phyloP scores from a whole-genome alignment of 306 rosid genomes.

The Cucumis melo region DNA sequence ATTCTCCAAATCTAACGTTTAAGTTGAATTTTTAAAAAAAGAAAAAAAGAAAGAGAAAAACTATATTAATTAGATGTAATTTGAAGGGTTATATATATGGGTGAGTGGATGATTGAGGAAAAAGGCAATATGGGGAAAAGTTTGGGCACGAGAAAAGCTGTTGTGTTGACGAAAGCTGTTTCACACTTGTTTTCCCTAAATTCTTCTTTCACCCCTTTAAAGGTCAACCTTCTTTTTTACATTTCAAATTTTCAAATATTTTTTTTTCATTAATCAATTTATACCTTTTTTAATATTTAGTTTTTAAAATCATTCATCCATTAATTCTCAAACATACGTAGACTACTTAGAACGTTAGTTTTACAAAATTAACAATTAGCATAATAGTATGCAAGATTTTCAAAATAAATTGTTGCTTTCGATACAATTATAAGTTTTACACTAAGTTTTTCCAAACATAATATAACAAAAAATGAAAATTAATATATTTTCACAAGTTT shows the following conservation, averaged over 20 bases:
- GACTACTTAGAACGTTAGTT: too few species aligned
- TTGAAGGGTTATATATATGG: not conserved
- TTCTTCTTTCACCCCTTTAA: not conserved
- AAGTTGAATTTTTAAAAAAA: not conserved
- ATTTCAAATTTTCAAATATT: not conserved
- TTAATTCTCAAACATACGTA: too few species aligned
- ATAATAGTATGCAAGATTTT: too few species aligned
- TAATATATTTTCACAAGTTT: too few species aligned
- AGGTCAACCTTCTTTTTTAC: not conserved
- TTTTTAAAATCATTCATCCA: too few species aligned
- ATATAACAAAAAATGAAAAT: too few species aligned
- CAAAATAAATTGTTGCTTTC: too few species aligned
- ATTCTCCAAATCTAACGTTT: not conserved
- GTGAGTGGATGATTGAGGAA: not conserved
- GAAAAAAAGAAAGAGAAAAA: not conserved
- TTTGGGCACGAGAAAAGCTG: not conserved
- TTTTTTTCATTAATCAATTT: not conserved
- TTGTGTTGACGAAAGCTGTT: not conserved
- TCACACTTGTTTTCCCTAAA: conserved; percentile 4
- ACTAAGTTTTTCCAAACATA: too few species aligned
- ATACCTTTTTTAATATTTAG: too few species aligned
- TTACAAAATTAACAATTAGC: too few species aligned
- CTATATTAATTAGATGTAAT: not conserved
- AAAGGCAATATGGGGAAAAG: not conserved
- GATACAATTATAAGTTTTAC: too few species aligned